Base-by-base conservation (phyloP, 2,329 filamentous ascomycete genomes). In the Nakataea oryzae region DNA sequence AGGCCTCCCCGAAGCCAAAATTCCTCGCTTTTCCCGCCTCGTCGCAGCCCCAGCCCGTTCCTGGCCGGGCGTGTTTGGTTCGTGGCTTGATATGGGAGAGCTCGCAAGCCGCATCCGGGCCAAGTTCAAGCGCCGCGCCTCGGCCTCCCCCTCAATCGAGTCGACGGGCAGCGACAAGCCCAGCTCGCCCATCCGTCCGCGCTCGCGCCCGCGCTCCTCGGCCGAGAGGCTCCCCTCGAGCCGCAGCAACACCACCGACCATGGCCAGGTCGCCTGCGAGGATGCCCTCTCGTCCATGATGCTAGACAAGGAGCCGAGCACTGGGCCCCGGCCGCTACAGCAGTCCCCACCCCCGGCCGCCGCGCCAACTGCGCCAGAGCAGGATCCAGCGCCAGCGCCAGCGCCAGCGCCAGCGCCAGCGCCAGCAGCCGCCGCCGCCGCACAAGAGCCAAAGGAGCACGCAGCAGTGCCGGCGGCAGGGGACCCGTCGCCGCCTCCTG, bases 41-140 rank as follows among this genome's bases (percentile, higher is more conserved):
- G 7, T n/a, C 41, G 9, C 41, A n/a, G 41, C 41, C 41, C 41
- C 41, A n/a, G 41, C 41, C 41, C 41, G 41, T n/a, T n/a, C 24
- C 21, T 9, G 41, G 41, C 8, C 41, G 21, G 21, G 58, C 58
- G 28, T 54, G 58, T 59, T 47, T 59, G 17, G 21, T 8, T 50
- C 41, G 17, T 50, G 21, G 41, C 54, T n/a, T 56, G 54, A n/a
- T 57, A 61, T 61, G 59, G 59, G 59, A 61, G 59, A 61, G 32
- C 29, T 61, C 30, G 54, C 59, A 32, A 41, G 50, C 59, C 55
- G 55, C 32, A 55, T 61, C 30, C 30, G 54, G 54, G 50, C 59
- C 54, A 61, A 61, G 54, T 61, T 61, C 27, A 54, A 54, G 59
- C 28, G 59, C 54, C 59, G 59, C 21, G 55, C 59, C 54, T 56